Evolutionary conservation across 257 asterid genomes (phyloP).

Genomic region (Rubia yunnanensis): DNA sequence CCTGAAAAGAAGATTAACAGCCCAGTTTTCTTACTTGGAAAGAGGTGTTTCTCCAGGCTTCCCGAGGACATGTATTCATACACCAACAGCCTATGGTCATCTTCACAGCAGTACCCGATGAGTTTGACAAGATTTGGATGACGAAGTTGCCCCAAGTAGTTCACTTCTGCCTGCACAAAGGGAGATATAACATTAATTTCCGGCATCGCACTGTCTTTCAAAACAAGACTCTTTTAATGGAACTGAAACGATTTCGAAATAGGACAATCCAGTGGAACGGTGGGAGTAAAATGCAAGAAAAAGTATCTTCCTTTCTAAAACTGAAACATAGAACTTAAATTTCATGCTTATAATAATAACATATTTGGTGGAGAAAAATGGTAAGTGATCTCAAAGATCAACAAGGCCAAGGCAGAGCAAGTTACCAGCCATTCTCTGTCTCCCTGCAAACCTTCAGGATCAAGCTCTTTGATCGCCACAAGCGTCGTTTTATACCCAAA

Average conservation of each 20-base stretch:
- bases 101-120: conserved; percentile 94
- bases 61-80: conserved; percentile 97
- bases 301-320: no score
- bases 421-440: conserved; percentile 88
- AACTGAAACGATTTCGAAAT: not conserved
- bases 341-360: no score
- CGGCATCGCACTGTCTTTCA: not conserved
- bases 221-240: not conserved
- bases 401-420: not conserved
- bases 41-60: conserved; percentile 90
- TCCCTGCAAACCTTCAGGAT: conserved; percentile 87
- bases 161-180: conserved; percentile 85
- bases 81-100: conserved; percentile 82
- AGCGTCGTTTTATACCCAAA: conserved; percentile 45
- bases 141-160: conserved; percentile 79
- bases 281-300: not conserved
- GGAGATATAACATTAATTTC: no score
- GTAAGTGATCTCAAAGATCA: not conserved
- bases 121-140: conserved; percentile 84
- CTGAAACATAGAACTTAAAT: not conserved
- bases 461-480: conserved; percentile 91
- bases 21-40: conserved; percentile 43
- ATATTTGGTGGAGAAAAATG: not conserved
- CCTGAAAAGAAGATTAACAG: not conserved
- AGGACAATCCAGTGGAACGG: not conserved